Base-by-base conservation (phyloP, 106 monocot genomes). In the Allium sativum region DNA sequence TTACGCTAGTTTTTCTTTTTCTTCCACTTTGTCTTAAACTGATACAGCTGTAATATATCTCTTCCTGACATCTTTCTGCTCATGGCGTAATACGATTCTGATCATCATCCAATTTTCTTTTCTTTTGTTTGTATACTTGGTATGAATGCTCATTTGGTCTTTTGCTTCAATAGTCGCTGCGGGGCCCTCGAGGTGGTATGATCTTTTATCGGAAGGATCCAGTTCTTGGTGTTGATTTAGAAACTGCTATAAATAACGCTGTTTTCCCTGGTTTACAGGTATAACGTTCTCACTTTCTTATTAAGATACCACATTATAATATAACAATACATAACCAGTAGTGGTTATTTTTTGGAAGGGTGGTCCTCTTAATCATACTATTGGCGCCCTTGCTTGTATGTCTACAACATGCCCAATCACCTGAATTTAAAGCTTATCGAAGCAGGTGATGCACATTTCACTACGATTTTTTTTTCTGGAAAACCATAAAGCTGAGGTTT, bases 191-290 rank as follows among this genome's bases (percentile, higher is more conserved):
- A 67, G 74, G 74, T 48, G 74, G 74, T 44, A 74, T 74, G 68
- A 68, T 75, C 53, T 69, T 74, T 61, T 74, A 74, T 67, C 67
- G 57, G 61, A 74, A 67, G 54, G 74, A 67, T 17, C 67, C 74
- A 53, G 67, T 74, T 44, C 61, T 74, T 12, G 67, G 67, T 46
- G 46, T 74, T 59, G 59, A 74, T 40, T 45, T 74, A 52, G 74
- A 61, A 55, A 59, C 19, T 53, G 74, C 74, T 40, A 74, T 74
- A 53, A 74, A 74, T 45, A 74, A 74, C 53, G 74, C 74, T 61
- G 74, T 74, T 14, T 74, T 74, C 67, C 74, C 74, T 47, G 74
- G 74, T 53, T 67, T 74, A 45, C 74, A 74, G 65, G 74, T 74
- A 16, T 60, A n/a, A 41, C 1, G 0, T 8, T 40, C 7, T 52